Evolutionary conservation across 78 protist genomes (phyloP).

Genomic region (Dictyostelium brefeldianum): DNA sequence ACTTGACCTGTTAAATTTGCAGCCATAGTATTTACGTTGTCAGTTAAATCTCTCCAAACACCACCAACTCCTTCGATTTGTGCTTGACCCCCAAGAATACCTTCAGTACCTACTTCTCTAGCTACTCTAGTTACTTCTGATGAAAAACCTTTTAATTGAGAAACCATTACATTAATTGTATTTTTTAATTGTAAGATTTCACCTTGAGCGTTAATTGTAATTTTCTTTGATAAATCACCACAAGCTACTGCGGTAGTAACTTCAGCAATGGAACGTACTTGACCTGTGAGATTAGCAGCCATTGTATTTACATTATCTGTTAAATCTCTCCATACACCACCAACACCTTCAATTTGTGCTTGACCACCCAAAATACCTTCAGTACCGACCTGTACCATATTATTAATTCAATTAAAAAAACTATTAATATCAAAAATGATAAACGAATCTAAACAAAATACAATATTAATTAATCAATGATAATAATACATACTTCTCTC

Average conservation of each 20-base stretch:
- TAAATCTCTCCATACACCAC: conserved; percentile 82
- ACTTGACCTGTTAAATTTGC: conserved; percentile 70
- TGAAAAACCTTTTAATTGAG: conserved; percentile 68
- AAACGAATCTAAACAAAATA: neutral
- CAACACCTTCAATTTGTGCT: conserved; percentile 80
- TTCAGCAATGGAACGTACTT: conserved; percentile 81
- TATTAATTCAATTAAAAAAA: conserved; percentile 51
- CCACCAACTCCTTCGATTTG: conserved; percentile 65
- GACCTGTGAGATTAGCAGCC: conserved; percentile 82
- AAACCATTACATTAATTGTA: conserved; percentile 85
- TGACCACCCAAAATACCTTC: conserved; percentile 85
- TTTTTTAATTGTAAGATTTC: conserved; percentile 77
- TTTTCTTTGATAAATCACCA: conserved; percentile 79
- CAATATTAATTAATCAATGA: neutral
- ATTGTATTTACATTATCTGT: conserved; percentile 85
- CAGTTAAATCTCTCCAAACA: conserved; percentile 47
- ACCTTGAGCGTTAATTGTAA: conserved; percentile 67
- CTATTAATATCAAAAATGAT: neutral
- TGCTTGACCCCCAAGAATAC: conserved; percentile 79
- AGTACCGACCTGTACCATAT: conserved; percentile 85
- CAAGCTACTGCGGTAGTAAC: conserved; percentile 85
- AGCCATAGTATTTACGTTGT: conserved; percentile 74
- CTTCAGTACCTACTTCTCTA: conserved; percentile 72
- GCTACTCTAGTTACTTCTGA: conserved; percentile 77
- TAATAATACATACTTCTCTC: conserved; percentile 58